phyloP scores from a whole-genome alignment of 225 moss, liverwort and hornwort genomes.

The Ulota crispa region DNA sequence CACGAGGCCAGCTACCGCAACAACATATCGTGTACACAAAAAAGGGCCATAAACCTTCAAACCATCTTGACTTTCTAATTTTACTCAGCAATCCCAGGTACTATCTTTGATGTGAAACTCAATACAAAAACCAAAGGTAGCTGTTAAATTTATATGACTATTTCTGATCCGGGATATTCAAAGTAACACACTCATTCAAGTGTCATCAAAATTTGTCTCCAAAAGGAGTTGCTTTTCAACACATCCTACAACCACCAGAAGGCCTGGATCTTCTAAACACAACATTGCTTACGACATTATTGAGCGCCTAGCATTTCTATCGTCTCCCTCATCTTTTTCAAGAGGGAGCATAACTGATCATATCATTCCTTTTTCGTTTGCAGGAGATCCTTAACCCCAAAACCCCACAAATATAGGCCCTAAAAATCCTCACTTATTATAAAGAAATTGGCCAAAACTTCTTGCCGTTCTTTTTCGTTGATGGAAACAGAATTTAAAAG shows the following conservation, averaged over 20 bases:
- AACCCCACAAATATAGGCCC: neutral
- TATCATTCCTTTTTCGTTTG: neutral
- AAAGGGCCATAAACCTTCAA: neutral
- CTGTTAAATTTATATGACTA: neutral
- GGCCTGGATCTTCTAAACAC: neutral
- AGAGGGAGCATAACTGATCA: neutral
- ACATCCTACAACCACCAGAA: neutral
- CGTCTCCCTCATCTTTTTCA: neutral
- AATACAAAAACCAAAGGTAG: neutral
- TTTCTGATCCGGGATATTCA: neutral
- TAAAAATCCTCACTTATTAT: neutral
- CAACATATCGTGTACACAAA: neutral
- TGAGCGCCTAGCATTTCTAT: neutral
- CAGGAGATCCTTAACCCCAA: neutral
- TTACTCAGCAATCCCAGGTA: neutral
- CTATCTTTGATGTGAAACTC: neutral
- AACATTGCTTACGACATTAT: neutral
- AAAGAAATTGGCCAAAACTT: neutral
- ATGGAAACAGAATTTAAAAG: too few relatives aligned
- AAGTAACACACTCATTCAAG: neutral
- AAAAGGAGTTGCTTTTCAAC: neutral
- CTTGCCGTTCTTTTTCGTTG: too few relatives aligned
- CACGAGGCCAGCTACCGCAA: slow-evolving; percentile 3
- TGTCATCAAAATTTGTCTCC: neutral
- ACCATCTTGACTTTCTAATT: neutral